Conservation (phyloP, 306 rosid species). For the Inga leiocalycina region DNA sequence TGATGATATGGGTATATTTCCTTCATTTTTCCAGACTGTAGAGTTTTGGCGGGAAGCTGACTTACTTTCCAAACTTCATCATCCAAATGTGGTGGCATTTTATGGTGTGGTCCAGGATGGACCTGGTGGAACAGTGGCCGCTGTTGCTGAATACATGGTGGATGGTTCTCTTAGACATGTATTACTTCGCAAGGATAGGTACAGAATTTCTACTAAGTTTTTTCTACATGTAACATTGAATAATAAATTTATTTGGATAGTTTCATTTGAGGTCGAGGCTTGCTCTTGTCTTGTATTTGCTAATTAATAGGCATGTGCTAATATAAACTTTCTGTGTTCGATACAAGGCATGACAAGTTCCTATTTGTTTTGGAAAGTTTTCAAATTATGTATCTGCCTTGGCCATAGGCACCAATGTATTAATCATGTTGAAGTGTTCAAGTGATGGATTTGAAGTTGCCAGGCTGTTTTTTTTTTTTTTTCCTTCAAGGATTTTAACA, state of each 20-base stretch:
- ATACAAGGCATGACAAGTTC: slow-evolving; percentile 26
- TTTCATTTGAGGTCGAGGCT: neutral
- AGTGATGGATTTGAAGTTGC: neutral
- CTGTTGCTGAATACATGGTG: slow-evolving; percentile 69
- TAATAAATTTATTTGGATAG: neutral
- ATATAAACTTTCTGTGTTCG: slow-evolving; percentile 12
- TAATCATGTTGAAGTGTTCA: slow-evolving; percentile 17
- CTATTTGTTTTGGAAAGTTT: slow-evolving; percentile 21
- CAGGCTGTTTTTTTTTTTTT: neutral
- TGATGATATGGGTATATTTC: neutral
- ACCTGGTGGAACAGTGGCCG: slow-evolving; percentile 65
- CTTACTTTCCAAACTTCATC: slow-evolving; percentile 63
- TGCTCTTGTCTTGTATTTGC: slow-evolving; percentile 19
- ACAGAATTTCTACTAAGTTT: neutral
- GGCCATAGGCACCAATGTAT: neutral
- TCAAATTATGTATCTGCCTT: slow-evolving; percentile 11
- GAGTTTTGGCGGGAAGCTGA: slow-evolving; percentile 75
- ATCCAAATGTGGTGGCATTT: slow-evolving; percentile 70
- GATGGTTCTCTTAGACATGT: slow-evolving; percentile 68
- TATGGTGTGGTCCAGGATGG: slow-evolving; percentile 46
- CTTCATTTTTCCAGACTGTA: slow-evolving; percentile 41
- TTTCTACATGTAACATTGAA: neutral
- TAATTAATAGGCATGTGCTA: slow-evolving; percentile 8
- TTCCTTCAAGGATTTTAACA: neutral
- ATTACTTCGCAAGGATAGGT: slow-evolving; percentile 64